These are phyloP conservation scores for Chaetomium fimeti DNA, from an alignment of 495 filamentous ascomycete species.

Conservation along the genomic window DNA sequence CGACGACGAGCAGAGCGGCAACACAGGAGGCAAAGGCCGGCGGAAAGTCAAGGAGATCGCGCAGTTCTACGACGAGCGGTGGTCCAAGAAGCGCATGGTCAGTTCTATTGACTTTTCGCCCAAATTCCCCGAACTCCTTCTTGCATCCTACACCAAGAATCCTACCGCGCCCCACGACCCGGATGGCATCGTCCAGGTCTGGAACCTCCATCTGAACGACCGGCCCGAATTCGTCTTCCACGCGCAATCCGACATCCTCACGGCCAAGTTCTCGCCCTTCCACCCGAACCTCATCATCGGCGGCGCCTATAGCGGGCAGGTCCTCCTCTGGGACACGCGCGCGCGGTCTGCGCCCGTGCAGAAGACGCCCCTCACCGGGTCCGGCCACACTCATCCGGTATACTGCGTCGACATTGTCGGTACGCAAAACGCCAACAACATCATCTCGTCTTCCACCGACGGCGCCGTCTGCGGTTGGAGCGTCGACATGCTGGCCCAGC, in stretches of 20 bases:
- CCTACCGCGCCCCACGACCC: conserved; percentile 93
- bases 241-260: conserved; percentile 90
- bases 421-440: conserved; percentile 98
- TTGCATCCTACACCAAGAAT: conserved; percentile 96
- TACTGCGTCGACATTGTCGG: conserved; percentile 94
- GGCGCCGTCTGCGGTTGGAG: conserved; percentile 96
- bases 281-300: conserved; percentile 94
- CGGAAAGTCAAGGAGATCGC: conserved; percentile 80
- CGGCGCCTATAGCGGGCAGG: conserved; percentile 92
- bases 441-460: conserved; percentile 92
- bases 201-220: conserved; percentile 92
- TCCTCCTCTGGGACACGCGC: conserved; percentile 97
- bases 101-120: conserved; percentile 89
- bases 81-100: conserved; percentile 97
- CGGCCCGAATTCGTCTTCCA: conserved; percentile 96
- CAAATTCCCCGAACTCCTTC: conserved; percentile 89
- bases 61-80: conserved; percentile 91
- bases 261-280: conserved; percentile 95
- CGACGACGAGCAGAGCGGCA: conserved; percentile 77
- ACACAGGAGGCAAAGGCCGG: conserved; percentile 67
- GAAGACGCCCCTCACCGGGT: conserved; percentile 90
- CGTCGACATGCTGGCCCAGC: conserved; percentile 93
- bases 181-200: conserved; percentile 90
- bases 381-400: conserved; percentile 92
- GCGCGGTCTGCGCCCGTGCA: conserved; percentile 84